Evolutionary conservation across 2,329 filamentous ascomycete species (phyloP), one percentile per base, ranked within the genome.

Genomic region (Aschersonia sp.): DNA sequence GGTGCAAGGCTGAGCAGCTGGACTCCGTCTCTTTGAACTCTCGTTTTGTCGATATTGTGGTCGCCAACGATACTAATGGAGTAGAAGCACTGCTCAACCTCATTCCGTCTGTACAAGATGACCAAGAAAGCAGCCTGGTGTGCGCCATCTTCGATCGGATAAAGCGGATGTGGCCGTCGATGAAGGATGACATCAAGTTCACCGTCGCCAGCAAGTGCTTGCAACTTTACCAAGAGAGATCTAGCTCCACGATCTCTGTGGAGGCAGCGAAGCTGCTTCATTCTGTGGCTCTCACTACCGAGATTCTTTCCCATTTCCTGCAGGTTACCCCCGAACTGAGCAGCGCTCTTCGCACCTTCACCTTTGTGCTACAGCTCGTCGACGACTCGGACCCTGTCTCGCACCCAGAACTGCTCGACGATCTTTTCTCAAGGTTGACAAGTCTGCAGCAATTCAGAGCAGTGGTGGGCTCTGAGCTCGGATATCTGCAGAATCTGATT

Each of bases 401-500:
- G 32, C 85, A 94, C 60, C 79, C 85, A 0, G 78, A 86, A 57
- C 71, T 98, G 40, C 73, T 95, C 5, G 79, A 81, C 50, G 79
- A 78, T 31, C 71, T 98, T 4, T 98, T 97, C 67, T 81, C 83
- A 49, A 76, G 86, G 1, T 75, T 98, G n/a, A 82, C 83, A 5
- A 86, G 94, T 58, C 73, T 98, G 30, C 88, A 94, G 56, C 83
- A 87, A 51, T 85, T 92, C 61, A 84, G 86, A 60, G 77, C 80
- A 30, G 78, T 90, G 49, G 79, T 89, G 30, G 82, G 85, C 42
- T 90, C 88, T 0, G 89, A 94, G 60, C 75, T 96, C 51, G 87
- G 88, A 12, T 97, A 97, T 66, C 71, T 97, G 42, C 85, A 97
- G 61, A 87, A 85, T 54, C 68, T 97, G 46, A 81, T 92, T 6